phyloP scores from a whole-genome alignment of 345 rosid genomes.

The Eucalyptus grandis region DNA sequence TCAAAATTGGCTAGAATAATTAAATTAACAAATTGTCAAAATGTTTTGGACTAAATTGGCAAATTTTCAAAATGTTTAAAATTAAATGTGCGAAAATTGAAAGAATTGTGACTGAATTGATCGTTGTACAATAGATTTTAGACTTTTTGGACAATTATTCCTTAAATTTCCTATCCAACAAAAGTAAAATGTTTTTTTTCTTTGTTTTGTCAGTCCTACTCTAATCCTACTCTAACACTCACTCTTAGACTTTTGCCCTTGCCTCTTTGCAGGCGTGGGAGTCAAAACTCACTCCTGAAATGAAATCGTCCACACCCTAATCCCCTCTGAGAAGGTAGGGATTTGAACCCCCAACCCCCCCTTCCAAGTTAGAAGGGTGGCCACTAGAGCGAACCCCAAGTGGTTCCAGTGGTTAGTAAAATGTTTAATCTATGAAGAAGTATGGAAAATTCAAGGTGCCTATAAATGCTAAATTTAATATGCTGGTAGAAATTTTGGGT shows the following conservation, averaged over 20 bases:
- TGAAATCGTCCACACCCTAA: too few species aligned
- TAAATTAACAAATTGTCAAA: background rate
- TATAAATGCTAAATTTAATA: background rate
- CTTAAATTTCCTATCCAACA: background rate
- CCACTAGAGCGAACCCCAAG: too few species aligned
- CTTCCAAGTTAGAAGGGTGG: too few species aligned
- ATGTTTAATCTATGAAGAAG: background rate
- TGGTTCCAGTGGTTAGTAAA: background rate
- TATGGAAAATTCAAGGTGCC: background rate
- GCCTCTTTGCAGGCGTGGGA: too few species aligned
- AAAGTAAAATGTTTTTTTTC: background rate
- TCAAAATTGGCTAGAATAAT: background rate
- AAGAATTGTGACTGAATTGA: background rate
- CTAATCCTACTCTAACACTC: too few species aligned
- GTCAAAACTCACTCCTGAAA: too few species aligned
- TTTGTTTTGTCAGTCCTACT: too few species aligned
- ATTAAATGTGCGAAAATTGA: background rate
- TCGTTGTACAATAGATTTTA: too few species aligned
- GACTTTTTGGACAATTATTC: background rate
- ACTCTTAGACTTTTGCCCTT: too few species aligned
- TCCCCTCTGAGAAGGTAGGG: too few species aligned
- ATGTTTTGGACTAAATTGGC: fast-evolving
- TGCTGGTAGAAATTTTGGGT: background rate
- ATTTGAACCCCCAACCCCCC: too few species aligned
- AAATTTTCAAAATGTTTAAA: background rate